Base-by-base conservation (phyloP, 306 rosid genomes). In the Prunus campanulata region DNA sequence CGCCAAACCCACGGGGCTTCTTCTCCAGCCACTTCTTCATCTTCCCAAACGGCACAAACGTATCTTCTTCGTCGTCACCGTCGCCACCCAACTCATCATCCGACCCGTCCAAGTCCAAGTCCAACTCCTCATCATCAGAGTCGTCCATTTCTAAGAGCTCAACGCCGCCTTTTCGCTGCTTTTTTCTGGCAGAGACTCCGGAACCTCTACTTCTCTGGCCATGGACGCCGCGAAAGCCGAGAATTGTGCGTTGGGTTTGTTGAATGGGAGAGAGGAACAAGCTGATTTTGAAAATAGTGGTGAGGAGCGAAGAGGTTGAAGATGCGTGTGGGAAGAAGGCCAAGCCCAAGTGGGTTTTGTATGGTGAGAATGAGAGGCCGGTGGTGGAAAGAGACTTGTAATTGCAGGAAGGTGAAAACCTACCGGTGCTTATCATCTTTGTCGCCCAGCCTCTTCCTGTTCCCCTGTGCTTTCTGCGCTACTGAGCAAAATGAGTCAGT, bases 1-100 rank as follows among this genome's bases (percentile, higher is more conserved):
- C 91, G 3, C 97, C 97, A 74, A 95, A 92, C 7, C 98, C 97
- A 55, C 66, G 79, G 0, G 97, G 98, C 68, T 80, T 92, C 64
- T 83, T 84, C 84, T 82, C 85, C 19, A 84, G 59, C 97, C 93
- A 89, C 44, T 84, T 70, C 22, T 64, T 84, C 98, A 86, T 88
- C 74, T 86, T 76, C 75, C 80, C 90, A 30, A 84, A 75, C 24
- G 89, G 87, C 60, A 91, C 71, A 19, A 80, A 19, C 35, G 79
- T 12, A 16, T 66, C 91, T 42, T 83, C 96, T 0, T 73, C 90
- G 0, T 78, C 95, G 3, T 24, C 88, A 0, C 50, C 90, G 0
- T 39, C 82, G 0, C 78, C 87, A 2, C 51, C 69, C 5, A 57
- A 83, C 1, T 22, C 81, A 35, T 32, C 83, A 19, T 80, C 81